A percentile compares a stretch with the other conserved stretches of the same genome.
These are phyloP conservation scores for Stagonosporopsis cucurbitacearum DNA, from an alignment of 2,329 filamentous ascomycete species.

Conservation along the genomic window DNA sequence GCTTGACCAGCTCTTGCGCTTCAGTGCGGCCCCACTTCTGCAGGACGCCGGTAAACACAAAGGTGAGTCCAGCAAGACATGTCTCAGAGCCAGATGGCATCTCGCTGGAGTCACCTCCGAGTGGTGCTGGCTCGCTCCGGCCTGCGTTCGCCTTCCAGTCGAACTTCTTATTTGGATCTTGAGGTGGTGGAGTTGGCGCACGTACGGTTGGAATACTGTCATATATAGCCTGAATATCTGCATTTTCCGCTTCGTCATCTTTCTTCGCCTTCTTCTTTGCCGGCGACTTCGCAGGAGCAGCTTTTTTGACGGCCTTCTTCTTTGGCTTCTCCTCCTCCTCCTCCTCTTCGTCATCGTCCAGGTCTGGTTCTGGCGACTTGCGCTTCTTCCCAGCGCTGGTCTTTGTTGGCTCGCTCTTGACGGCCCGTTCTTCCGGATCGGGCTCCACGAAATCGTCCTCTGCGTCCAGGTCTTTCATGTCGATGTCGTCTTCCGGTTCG, in stretches of 20 bases:
- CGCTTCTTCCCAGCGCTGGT: conserved; percentile 56
- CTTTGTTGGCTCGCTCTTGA: conserved; percentile 50
- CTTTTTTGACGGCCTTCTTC: conserved; percentile 56
- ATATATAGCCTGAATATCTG: conserved; percentile 80
- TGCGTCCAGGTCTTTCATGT: conserved; percentile 59
- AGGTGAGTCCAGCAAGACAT: conserved; percentile 85
- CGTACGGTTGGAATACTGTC: conserved; percentile 84
- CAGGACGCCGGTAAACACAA: conserved; percentile 93
- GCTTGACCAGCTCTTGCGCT: conserved; percentile 84
- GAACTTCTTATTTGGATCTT: conserved; percentile 73
- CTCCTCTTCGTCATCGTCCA: conserved; percentile 59
- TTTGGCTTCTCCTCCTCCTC: conserved; percentile 65
- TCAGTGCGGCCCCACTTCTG: conserved; percentile 83
- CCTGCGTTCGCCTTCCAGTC: conserved; percentile 70
- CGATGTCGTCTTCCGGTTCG: conserved; percentile 55
- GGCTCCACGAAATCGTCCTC: conserved; percentile 55
- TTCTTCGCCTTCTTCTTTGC: conserved; percentile 69
- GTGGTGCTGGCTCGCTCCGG: conserved; percentile 68
- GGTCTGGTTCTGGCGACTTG: conserved; percentile 63
- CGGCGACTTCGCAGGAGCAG: conserved; percentile 55
- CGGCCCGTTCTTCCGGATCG: conserved; percentile 52
- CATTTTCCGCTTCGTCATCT: conserved; percentile 69
- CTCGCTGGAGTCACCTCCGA: conserved; percentile 66
- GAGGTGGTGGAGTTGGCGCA: conserved; percentile 81
- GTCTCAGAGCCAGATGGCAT: conserved; percentile 85